phyloP scores from a whole-genome alignment of 345 rosid genomes.

The Camelina sativa region DNA sequence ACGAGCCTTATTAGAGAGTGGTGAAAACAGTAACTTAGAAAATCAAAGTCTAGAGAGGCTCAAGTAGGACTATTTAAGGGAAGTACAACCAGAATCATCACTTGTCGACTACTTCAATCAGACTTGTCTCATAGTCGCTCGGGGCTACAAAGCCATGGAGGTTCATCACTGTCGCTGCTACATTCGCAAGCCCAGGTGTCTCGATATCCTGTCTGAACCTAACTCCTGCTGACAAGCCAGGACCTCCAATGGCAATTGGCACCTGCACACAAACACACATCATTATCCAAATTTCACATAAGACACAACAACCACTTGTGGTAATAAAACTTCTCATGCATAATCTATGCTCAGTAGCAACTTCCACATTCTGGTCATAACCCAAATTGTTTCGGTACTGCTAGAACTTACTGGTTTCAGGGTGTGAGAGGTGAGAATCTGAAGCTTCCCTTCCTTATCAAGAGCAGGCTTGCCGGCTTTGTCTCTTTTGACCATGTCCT shows the following conservation, averaged over 20 bases:
- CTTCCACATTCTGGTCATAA: background rate
- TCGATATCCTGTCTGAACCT: constrained; percentile 76
- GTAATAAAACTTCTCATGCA: background rate
- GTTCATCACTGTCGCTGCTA: constrained; percentile 95
- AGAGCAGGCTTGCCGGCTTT: constrained; percentile 75
- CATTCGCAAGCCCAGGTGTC: constrained; percentile 85
- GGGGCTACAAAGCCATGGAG: constrained; percentile 95
- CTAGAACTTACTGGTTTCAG: constrained; percentile 73
- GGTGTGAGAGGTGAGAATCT: constrained; percentile 97
- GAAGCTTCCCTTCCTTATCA: constrained; percentile 82
- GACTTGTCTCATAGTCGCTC: constrained; percentile 81
- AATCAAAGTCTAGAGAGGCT: constrained; percentile 1
- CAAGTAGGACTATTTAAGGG: background rate
- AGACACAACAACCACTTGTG: background rate
- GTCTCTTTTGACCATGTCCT: constrained; percentile 98
- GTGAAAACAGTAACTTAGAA: constrained; percentile 1
- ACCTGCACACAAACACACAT: constrained; percentile 53
- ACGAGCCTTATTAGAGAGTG: constrained; percentile 31
- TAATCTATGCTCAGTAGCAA: constrained; percentile 10
- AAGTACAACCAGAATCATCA: constrained; percentile 32
- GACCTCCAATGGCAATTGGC: constrained; percentile 96
- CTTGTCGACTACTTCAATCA: constrained; percentile 74
- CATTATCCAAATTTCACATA: constrained; percentile 17
- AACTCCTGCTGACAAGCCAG: constrained; percentile 71
- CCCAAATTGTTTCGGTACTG: background rate